Evolutionary conservation across 1,139 yeast species (phyloP).

Genomic region (Hemisphaericaspora subhashii): DNA sequence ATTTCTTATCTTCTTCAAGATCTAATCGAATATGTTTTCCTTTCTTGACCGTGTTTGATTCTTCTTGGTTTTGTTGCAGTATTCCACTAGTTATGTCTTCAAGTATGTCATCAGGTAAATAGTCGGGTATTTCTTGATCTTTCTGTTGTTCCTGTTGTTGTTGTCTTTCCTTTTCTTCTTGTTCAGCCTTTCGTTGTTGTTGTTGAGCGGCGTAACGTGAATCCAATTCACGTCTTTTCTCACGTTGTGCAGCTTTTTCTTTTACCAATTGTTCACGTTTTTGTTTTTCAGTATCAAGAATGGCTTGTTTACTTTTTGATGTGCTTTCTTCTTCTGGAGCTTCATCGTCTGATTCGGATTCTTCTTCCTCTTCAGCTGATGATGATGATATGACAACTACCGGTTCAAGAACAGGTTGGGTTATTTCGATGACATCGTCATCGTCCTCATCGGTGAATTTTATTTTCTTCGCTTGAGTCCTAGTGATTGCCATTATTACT

Average conservation of each 20-base stretch:
- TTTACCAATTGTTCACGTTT: slow-evolving; percentile 32
- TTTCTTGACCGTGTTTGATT: background rate
- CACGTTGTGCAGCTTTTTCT: slow-evolving; percentile 38
- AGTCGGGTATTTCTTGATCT: slow-evolving; percentile 44
- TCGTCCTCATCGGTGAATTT: slow-evolving; percentile 28
- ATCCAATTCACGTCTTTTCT: slow-evolving; percentile 52
- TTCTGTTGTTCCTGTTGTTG: slow-evolving; percentile 15
- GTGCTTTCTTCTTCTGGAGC: slow-evolving; percentile 52
- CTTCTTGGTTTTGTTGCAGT: no score
- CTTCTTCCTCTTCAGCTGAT: slow-evolving; percentile 16
- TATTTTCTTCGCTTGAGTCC: slow-evolving; percentile 25
- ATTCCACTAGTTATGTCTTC: slow-evolving; percentile 14
- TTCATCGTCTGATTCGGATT: slow-evolving; percentile 40
- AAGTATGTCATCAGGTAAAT: slow-evolving; percentile 45
- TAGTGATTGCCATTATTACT: slow-evolving; percentile 32
- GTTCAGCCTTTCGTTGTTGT: slow-evolving; percentile 26
- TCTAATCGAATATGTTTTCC: slow-evolving; percentile 41
- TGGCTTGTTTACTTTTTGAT: slow-evolving; percentile 26
- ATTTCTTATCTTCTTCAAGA: slow-evolving; percentile 28
- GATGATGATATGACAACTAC: slow-evolving; percentile 13
- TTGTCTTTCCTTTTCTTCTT: background rate
- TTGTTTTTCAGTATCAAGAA: slow-evolving; percentile 37
- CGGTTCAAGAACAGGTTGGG: slow-evolving; percentile 5
- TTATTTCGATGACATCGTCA: slow-evolving; percentile 9
- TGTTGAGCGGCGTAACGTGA: slow-evolving; percentile 50